Conservation (phyloP, 2,329 filamentous ascomycete species). For the Apiospora marii region DNA sequence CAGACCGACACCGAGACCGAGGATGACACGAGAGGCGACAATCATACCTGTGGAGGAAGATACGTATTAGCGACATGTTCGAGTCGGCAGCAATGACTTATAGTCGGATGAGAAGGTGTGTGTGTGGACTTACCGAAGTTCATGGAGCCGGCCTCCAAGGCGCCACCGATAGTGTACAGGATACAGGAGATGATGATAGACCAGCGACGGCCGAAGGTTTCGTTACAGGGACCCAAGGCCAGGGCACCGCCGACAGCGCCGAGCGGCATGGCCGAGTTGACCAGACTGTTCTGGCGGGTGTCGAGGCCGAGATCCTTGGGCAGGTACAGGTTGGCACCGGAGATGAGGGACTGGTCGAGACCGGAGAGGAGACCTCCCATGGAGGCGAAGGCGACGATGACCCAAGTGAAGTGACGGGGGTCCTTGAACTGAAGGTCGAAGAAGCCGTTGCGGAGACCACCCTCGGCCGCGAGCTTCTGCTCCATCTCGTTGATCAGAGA, state of each 20-base stretch:
- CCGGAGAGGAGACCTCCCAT: constrained; percentile 78
- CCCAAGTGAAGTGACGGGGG: constrained; percentile 71
- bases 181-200: constrained; percentile 75
- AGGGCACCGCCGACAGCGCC: constrained; percentile 76
- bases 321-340: constrained; percentile 73
- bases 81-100: neutral
- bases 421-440: constrained; percentile 67
- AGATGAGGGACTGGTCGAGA: constrained; percentile 77
- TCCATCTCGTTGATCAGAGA: constrained; percentile 52
- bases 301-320: constrained; percentile 65
- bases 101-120: neutral
- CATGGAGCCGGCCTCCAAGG: constrained; percentile 71
- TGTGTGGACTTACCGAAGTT: constrained; percentile 59
- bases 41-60: constrained; percentile 62
- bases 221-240: constrained; percentile 71
- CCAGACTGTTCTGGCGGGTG: constrained; percentile 66
- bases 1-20: constrained; percentile 75
- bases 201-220: constrained; percentile 70
- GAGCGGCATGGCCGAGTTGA: constrained; percentile 75
- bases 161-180: constrained; percentile 75
- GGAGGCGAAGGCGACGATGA: constrained; percentile 75
- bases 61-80: neutral
- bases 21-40: constrained; percentile 70
- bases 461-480: constrained; percentile 44
- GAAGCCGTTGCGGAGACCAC: constrained; percentile 45